These are phyloP conservation scores for Penicillium flavigenum DNA, from an alignment of 495 filamentous ascomycete species.

Conservation along the genomic window DNA sequence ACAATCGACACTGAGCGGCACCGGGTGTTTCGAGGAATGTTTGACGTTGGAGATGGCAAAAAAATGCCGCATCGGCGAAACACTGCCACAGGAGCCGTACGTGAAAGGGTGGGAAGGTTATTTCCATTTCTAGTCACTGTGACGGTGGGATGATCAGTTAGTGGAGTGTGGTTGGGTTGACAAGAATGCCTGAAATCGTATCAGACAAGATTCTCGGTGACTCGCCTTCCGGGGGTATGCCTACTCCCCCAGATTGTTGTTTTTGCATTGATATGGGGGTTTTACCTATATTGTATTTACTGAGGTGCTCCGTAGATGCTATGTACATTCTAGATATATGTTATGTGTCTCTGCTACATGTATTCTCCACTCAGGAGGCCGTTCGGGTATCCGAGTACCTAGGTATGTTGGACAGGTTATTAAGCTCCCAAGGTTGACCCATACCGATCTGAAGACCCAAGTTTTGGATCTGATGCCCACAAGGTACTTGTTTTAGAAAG, in stretches of 20 bases:
- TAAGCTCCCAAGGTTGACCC: constrained; percentile 14
- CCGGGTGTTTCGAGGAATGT: constrained; percentile 1
- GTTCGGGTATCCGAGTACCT: not conserved
- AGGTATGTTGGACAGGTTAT: constrained; percentile 4
- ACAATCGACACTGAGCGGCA: not conserved
- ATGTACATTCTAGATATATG: not conserved
- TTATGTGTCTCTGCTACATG: not conserved
- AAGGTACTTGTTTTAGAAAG: constrained; percentile 27
- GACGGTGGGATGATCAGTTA: constrained; percentile 9
- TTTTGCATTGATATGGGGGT: not conserved
- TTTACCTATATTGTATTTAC: not conserved
- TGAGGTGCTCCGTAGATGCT: not conserved
- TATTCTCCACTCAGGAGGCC: not conserved
- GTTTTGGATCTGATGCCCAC: constrained; percentile 25
- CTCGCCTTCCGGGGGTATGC: not conserved
- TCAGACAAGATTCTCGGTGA: constrained; percentile 3
- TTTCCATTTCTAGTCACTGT: constrained; percentile 5
- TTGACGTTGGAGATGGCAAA: constrained; percentile 4
- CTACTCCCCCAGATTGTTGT: not conserved
- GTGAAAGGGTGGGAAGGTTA: not conserved
- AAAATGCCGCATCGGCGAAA: constrained; percentile 17
- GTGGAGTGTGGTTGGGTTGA: constrained; percentile 9
- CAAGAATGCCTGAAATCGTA: constrained; percentile 9
- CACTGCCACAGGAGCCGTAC: constrained; percentile 17
- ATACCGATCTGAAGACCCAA: constrained; percentile 17